These are phyloP conservation scores for Saraca asoca DNA, from an alignment of 331 rosid species.

Conservation along the genomic window DNA sequence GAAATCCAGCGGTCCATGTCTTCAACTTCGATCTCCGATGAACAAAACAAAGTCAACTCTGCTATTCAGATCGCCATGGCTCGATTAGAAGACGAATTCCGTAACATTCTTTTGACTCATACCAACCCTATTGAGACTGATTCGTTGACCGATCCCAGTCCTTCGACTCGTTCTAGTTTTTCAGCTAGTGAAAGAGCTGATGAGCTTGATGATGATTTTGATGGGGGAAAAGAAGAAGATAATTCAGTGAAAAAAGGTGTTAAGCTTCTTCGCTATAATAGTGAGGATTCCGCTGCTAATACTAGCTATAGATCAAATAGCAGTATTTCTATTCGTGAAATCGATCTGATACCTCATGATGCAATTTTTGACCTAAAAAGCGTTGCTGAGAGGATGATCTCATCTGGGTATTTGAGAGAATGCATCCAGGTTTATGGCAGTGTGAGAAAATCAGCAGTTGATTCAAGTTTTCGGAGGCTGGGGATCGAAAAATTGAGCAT, in stretches of 20 bases:
- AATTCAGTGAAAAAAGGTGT: conserved; percentile 13
- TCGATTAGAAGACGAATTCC: conserved; percentile 90
- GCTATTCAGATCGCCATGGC: conserved; percentile 99
- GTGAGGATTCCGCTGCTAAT: conserved; percentile 34
- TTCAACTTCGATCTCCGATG: conserved; percentile 57
- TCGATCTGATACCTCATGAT: conserved; percentile 86
- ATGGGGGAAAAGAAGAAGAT: conserved; percentile 37
- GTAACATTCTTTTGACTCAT: conserved; percentile 72
- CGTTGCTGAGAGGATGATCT: conserved; percentile 86
- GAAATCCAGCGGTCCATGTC: conserved; percentile 87
- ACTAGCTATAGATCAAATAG: conserved; percentile 67
- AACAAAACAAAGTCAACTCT: conserved; percentile 59
- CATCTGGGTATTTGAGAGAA: conserved; percentile 80
- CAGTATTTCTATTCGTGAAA: conserved; percentile 67
- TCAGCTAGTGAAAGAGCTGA: background rate
- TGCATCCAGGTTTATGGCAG: conserved; percentile 93
- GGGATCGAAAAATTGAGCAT: conserved; percentile 87
- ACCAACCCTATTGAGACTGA: conserved; percentile 71
- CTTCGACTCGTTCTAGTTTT: conserved; percentile 36
- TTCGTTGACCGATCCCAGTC: conserved; percentile 56
- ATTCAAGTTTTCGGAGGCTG: conserved; percentile 68
- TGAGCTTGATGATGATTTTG: background rate
- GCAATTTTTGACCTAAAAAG: conserved; percentile 74
- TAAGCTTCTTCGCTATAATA: conserved; percentile 44
- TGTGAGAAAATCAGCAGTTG: conserved; percentile 78